Percentiles rank a stretch among this genome's conserved stretches.
Conservation (phyloP, 2,329 filamentous ascomycete species). For the Penicillium verrucosum region DNA sequence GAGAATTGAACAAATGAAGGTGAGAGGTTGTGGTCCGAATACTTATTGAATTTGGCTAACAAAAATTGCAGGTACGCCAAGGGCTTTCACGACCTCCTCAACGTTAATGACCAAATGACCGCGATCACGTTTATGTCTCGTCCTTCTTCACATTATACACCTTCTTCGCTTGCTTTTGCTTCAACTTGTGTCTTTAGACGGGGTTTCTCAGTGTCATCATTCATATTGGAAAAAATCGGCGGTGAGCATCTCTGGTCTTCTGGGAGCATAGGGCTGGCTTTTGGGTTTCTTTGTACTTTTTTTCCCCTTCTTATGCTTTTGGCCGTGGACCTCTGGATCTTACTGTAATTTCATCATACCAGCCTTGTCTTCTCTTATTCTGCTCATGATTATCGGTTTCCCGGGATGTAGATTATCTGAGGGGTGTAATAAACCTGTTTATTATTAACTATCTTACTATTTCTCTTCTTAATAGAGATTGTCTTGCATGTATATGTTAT, state of each 20-base stretch:
- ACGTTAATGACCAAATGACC: slow-evolving; percentile 35
- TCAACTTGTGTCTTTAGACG: slow-evolving; percentile 15
- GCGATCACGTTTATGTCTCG: slow-evolving; percentile 18
- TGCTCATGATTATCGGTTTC: background rate
- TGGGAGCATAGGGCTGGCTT: slow-evolving; percentile 12
- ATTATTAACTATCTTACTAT: background rate
- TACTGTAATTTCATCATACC: slow-evolving; percentile 20
- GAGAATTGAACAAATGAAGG: slow-evolving; percentile 98
- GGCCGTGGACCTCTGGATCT: slow-evolving; percentile 2
- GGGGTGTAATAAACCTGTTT: background rate
- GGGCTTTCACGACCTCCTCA: slow-evolving; percentile 41
- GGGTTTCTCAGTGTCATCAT: slow-evolving; percentile 11
- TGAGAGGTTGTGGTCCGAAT: slow-evolving; percentile 13
- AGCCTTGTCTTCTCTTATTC: slow-evolving; percentile 5
- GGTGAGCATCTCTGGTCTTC: slow-evolving; percentile 18
- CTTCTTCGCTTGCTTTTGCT: slow-evolving; percentile 12
- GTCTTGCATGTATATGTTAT: background rate
- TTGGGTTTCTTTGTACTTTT: slow-evolving; percentile 10
- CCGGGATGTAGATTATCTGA: background rate
- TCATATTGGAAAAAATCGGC: slow-evolving; percentile 4
- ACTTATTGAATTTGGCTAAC: background rate
- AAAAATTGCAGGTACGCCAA: slow-evolving; percentile 40
- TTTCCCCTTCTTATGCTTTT: slow-evolving; percentile 1
- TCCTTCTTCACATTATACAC: slow-evolving; percentile 13
- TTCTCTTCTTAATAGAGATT: background rate